These are phyloP conservation scores for Corynascus novoguineensis DNA, from an alignment of 495 filamentous ascomycete species.

Conservation along the genomic window DNA sequence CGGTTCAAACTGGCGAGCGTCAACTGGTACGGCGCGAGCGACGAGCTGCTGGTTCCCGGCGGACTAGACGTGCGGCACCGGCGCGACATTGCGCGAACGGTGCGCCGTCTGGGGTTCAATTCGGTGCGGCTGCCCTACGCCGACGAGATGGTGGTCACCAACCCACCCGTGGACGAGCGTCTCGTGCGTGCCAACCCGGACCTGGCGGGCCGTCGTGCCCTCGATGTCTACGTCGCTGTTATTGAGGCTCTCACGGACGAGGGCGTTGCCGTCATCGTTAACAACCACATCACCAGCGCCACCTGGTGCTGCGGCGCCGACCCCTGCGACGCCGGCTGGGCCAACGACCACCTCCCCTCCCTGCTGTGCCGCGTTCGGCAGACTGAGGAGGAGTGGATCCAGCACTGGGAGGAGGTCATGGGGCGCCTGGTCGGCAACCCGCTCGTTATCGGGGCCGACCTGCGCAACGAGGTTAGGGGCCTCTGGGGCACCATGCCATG, in stretches of 20 bases:
- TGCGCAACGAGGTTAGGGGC: conserved; percentile 57
- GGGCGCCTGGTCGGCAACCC: conserved; percentile 44
- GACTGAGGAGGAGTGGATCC: conserved; percentile 54
- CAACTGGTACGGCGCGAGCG: conserved; percentile 61
- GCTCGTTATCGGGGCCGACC: conserved; percentile 53
- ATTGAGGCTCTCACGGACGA: conserved; percentile 50
- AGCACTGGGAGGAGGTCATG: conserved; percentile 57
- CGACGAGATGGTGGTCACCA: conserved; percentile 54
- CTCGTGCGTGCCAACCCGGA: conserved; percentile 50
- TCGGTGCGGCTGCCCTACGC: conserved; percentile 57
- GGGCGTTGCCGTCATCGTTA: conserved; percentile 54
- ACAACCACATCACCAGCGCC: conserved; percentile 58
- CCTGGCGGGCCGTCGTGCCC: conserved; percentile 43
- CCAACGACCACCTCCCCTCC: conserved; percentile 49
- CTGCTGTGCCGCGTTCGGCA: conserved; percentile 49
- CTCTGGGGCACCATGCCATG: conserved; percentile 60
- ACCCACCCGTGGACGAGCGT: conserved; percentile 45
- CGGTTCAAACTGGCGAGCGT: conserved; percentile 53
- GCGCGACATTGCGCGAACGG: conserved; percentile 46
- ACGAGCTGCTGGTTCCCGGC: conserved; percentile 54
- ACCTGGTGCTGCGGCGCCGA: conserved; percentile 58
- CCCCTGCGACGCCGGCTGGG: conserved; percentile 55
- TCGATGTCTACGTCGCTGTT: conserved; percentile 51
- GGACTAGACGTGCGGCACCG: conserved; percentile 56
- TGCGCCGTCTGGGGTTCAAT: conserved; percentile 55